Base-by-base conservation (phyloP, 2,329 filamentous ascomycete genomes). In the Coniella vitis region DNA sequence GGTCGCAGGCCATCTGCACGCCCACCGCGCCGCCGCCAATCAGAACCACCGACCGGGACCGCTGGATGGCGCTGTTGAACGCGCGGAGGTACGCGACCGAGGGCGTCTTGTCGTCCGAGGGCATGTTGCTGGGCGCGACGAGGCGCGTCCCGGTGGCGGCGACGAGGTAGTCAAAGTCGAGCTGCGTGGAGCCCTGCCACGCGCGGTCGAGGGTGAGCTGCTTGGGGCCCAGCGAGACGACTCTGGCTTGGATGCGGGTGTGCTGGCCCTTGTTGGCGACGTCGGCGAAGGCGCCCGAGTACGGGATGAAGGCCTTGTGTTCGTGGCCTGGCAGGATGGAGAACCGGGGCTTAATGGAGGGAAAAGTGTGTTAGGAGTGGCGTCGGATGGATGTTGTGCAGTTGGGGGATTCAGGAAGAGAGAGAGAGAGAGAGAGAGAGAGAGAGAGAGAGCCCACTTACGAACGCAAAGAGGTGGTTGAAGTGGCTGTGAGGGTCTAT, bases 401-500 rank as follows among this genome's bases (percentile, higher is more conserved):
- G 29, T 3, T 4, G 17, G 38, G 14, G 38, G 4, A 17, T 13
- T 12, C 17, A 29, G 2, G n/a, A 10, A 20, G 20, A 29, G 37
- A 16, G 21, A 2, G 3, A 13, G 13, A 19, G 7, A 7, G 12
- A 1, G 17, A 5, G 1, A 10, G 14, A 16, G 21, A 2, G 3
- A 13, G 13, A 19, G 7, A 7, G 12, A 1, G 17, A 5, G 1
- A 10, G 20, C 35, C 8, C 2, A 40, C 61, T 54, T 57, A 64
- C 62, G 50, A 76, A 73, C 7, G 65, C 65, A 55, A 72, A 76
- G 1, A 72, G 61, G 49, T 72, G 71, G 49, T 76, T 68, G 51
- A 75, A 72, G 53, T 76, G 73, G 8, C 66, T 69, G 52, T 74
- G 72, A 38, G 68, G 70, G 55, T 77, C 73, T 25, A 76, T 61